A percentile compares a stretch with the other conserved stretches of the same genome.
These are phyloP conservation scores for Orbilia quercus DNA, from an alignment of 2,329 filamentous ascomycete species.

Conservation along the genomic window DNA sequence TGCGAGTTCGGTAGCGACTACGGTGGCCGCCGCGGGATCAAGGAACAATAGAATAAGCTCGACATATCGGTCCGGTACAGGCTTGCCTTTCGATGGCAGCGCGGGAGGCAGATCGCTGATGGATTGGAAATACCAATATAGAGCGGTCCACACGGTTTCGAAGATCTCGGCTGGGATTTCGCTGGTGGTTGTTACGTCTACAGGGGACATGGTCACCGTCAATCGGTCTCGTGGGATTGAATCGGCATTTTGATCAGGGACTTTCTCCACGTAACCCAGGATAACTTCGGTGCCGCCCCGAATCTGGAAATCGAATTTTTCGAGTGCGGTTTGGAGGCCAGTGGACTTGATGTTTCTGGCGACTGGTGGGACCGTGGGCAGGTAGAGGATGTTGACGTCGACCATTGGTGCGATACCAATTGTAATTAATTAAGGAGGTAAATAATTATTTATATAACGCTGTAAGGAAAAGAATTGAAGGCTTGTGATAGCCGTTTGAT, in stretches of 20 bases:
- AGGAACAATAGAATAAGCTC: constrained; percentile 33
- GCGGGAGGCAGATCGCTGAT: constrained; percentile 6
- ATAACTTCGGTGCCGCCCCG: neutral
- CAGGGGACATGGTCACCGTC: neutral
- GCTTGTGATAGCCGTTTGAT: no score
- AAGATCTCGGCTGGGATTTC: neutral
- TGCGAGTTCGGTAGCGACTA: constrained; percentile 12
- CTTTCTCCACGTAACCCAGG: neutral
- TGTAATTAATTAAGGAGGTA: no score
- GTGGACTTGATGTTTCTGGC: constrained; percentile 10
- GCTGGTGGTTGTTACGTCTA: neutral
- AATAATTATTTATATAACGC: no score
- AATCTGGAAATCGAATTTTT: no score
- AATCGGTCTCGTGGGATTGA: neutral
- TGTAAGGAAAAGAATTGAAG: no score
- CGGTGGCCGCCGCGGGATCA: neutral
- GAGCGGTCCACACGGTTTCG: constrained; percentile 29
- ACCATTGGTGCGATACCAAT: neutral
- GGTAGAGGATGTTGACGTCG: constrained; percentile 17
- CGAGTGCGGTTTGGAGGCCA: neutral
- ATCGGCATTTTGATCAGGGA: neutral
- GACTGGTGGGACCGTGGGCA: constrained; percentile 33
- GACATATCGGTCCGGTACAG: constrained; percentile 41
- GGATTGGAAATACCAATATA: constrained; percentile 44
- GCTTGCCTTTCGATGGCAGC: constrained; percentile 21